Percentiles rank a stretch among this genome's conserved stretches.
Conservation (phyloP, 2,329 filamentous ascomycete species). For the Hypoxylon sp. region DNA sequence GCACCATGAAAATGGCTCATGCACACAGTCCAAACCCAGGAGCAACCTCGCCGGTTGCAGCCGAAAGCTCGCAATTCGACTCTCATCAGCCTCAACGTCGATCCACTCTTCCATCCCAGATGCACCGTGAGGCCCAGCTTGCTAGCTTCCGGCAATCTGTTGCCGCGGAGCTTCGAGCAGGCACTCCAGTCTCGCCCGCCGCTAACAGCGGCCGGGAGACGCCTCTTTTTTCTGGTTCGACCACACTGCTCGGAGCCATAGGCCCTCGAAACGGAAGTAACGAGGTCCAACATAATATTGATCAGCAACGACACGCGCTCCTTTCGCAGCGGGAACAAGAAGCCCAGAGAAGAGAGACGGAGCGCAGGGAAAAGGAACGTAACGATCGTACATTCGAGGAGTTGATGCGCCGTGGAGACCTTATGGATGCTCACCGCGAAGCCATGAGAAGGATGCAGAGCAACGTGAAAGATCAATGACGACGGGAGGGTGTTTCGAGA, state of each 20-base stretch:
- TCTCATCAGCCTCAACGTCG: conserved; percentile 69
- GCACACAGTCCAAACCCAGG: conserved; percentile 28
- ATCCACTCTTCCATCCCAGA: conserved; percentile 59
- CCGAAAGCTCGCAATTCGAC: conserved; percentile 62
- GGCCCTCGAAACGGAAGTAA: conserved; percentile 55
- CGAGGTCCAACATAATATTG: conserved; percentile 64
- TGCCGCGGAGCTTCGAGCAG: conserved; percentile 70
- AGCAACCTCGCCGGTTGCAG: conserved; percentile 48
- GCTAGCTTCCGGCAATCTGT: conserved; percentile 77
- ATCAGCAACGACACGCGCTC: conserved; percentile 69
- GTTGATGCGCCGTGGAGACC: conserved; percentile 80
- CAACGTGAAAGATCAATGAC: conserved; percentile 55
- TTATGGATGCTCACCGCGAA: conserved; percentile 83
- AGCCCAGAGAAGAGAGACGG: conserved; percentile 71
- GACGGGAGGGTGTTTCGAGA: background rate
- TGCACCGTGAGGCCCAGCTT: conserved; percentile 71
- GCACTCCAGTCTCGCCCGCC: conserved; percentile 54
- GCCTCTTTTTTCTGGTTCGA: conserved; percentile 54
- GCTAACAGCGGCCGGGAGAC: conserved; percentile 57
- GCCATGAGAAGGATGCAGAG: conserved; percentile 85
- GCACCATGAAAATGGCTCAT: conserved; percentile 32
- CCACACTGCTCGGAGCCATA: conserved; percentile 43
- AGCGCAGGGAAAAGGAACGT: conserved; percentile 69
- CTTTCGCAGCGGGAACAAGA: conserved; percentile 75
- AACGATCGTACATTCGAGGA: conserved; percentile 77